Percentiles rank a stretch among this genome's conserved stretches.
Conservation (phyloP, 805 yeast species). For the Saturnispora kantuleensis region DNA sequence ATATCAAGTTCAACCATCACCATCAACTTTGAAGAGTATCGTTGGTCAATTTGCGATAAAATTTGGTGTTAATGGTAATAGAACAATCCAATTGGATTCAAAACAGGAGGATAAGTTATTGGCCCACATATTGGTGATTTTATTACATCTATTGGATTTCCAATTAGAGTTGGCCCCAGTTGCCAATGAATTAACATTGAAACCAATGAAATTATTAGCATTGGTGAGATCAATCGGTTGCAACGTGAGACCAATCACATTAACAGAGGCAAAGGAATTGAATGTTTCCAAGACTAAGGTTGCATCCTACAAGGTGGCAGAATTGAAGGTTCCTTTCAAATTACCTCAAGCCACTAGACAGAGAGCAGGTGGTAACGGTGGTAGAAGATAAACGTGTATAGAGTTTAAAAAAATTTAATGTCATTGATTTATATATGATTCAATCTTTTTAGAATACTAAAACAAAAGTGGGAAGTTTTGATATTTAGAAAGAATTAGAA, state of each 20-base stretch:
- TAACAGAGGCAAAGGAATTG: conserved; percentile 64
- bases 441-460: not conserved
- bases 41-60: conserved; percentile 59
- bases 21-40: conserved; percentile 58
- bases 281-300: conserved; percentile 47
- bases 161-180: conserved; percentile 68
- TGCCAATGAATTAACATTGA: conserved; percentile 74
- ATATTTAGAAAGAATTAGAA: no score
- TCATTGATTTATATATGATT: not conserved
- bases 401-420: not conserved
- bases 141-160: conserved; percentile 69
- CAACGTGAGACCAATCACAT: conserved; percentile 57
- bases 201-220: conserved; percentile 59
- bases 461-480: no score
- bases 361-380: conserved; percentile 13
- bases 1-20: conserved; percentile 70
- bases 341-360: conserved; percentile 75
- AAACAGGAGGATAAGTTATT: conserved; percentile 77
- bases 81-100: conserved; percentile 77
- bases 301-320: conserved; percentile 65
- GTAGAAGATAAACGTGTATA: not conserved
- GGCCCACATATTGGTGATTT: conserved; percentile 63
- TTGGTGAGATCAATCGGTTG: conserved; percentile 81
- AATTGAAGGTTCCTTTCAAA: conserved; percentile 78
- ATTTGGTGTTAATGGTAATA: conserved; percentile 17